Evolutionary conservation across 1,139 yeast genomes (phyloP), one percentile per base, ranked within the genome.

Genomic region (Magnusiomyces tetraspermus): DNA sequence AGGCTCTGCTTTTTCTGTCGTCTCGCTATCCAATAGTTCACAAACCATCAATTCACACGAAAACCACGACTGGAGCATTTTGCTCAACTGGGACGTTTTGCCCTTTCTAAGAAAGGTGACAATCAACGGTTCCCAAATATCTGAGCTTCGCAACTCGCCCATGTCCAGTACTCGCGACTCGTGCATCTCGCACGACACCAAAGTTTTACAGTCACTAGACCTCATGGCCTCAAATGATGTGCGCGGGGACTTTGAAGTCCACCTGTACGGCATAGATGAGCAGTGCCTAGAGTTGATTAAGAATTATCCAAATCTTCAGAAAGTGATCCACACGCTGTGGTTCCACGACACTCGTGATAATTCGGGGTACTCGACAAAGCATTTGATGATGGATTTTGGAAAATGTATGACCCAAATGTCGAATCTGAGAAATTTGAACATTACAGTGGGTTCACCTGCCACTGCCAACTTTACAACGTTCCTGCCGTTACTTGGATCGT

Each of bases 11-110:
- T 24, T 21, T 30, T 15, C 41, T 5, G 41, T 31, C 3, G 48
- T 45, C 11, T 45, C 48, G 19, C 40, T 28, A 11, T 23, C 30
- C 3, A 24, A 42, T 2, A 22, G n/a, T n/a, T n/a, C n/a, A n/a
- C n/a, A n/a, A n/a, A n/a, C n/a, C n/a, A n/a, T n/a, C n/a, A n/a
- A n/a, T n/a, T n/a, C n/a, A n/a, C 45, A 42, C n/a, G n/a, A n/a
- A 23, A 17, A 3, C 17, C 31, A 42, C 11, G 40, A 31, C 41
- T 45, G 48, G 48, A 24, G 48, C 30, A 28, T 33, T 13, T 33
- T 45, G 30, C 41, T 45, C 3, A 45, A 33, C 28, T 45, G 48
- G 48, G 40, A 45, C 41, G 48, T 45, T 15, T 33, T 45, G 8
- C 48, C 48, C n/a, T 28, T 13, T n/a, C 26, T 45, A 10, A 26